phyloP scores from a whole-genome alignment of 2,329 filamentous ascomycete genomes.

The Fusarium kyushuense region DNA sequence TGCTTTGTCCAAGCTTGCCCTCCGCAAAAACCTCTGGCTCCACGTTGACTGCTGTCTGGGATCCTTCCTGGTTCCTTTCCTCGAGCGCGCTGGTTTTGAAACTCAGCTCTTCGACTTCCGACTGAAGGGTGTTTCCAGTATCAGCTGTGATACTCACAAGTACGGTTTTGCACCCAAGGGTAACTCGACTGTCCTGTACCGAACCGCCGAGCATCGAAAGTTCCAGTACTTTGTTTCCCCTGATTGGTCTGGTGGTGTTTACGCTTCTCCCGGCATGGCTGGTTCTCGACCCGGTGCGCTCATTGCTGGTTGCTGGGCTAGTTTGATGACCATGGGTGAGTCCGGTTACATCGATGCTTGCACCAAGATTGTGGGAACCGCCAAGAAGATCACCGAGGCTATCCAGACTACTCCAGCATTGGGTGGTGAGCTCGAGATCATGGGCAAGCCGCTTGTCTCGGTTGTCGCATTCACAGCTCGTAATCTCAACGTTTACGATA shows the following conservation, averaged over 20 bases:
- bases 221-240: conserved; percentile 98
- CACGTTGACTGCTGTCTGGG: conserved; percentile 99
- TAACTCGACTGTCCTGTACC: conserved; percentile 93
- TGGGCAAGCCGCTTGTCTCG: conserved; percentile 88
- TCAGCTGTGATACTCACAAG: conserved; percentile 98
- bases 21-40: conserved; percentile 83
- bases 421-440: conserved; percentile 77
- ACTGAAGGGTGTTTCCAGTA: conserved; percentile 92
- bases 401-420: conserved; percentile 78
- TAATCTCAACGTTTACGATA: conserved; percentile 91
- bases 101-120: conserved; percentile 92
- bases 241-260: conserved; percentile 96
- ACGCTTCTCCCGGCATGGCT: conserved; percentile 91
- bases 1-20: conserved; percentile 83
- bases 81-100: conserved; percentile 93
- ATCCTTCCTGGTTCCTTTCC: conserved; percentile 92
- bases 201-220: conserved; percentile 78
- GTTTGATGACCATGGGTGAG: conserved; percentile 88
- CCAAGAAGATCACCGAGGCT: conserved; percentile 83
- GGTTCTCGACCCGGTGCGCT: conserved; percentile 92
- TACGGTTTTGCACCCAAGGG: conserved; percentile 99
- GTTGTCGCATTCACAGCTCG: conserved; percentile 90
- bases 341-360: conserved; percentile 89
- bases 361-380: conserved; percentile 85
- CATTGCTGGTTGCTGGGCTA: conserved; percentile 96